Conservation (phyloP, 2,329 filamentous ascomycete genomes). For the Diaporthe destruens region DNA sequence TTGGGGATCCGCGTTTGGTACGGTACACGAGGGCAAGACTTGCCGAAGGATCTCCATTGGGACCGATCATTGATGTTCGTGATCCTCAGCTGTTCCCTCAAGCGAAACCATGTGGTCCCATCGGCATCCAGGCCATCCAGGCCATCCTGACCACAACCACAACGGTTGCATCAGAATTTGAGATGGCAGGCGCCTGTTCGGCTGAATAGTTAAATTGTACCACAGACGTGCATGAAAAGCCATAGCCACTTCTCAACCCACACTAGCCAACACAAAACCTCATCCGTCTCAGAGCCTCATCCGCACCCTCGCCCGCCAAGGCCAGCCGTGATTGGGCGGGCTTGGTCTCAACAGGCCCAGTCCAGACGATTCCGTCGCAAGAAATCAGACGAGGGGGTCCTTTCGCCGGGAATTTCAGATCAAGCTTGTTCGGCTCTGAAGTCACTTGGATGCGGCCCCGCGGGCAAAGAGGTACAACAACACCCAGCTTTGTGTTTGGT, state of each 20-base stretch:
- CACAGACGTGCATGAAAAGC: conserved; percentile 28
- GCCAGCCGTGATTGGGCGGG: conserved; percentile 40
- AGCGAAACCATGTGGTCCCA: conserved; percentile 16
- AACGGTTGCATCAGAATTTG: conserved; percentile 32
- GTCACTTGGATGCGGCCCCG: background rate
- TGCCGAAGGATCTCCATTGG: conserved; percentile 2
- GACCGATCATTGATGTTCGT: conserved; percentile 16
- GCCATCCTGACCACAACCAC: conserved; percentile 23
- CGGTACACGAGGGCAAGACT: background rate
- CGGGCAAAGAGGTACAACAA: conserved; percentile 4
- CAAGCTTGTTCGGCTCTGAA: conserved; percentile 31
- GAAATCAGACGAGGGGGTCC: conserved; percentile 31
- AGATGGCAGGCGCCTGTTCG: conserved; percentile 34
- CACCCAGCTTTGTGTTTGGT: conserved; percentile 28
- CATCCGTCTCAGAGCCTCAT: conserved; percentile 48
- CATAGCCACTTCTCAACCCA: conserved; percentile 30
- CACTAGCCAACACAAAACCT: conserved; percentile 40
- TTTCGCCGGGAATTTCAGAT: conserved; percentile 22
- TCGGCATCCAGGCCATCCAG: conserved; percentile 22
- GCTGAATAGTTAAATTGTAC: conserved; percentile 13
- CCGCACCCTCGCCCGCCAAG: conserved; percentile 56
- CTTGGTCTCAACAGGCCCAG: background rate
- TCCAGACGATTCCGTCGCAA: conserved; percentile 33
- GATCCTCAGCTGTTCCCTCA: conserved; percentile 3
- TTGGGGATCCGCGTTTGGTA: conserved; percentile 1